Evolutionary conservation across 2,329 filamentous ascomycete genomes (phyloP).

Genomic region (Dactylellina leptospora): DNA sequence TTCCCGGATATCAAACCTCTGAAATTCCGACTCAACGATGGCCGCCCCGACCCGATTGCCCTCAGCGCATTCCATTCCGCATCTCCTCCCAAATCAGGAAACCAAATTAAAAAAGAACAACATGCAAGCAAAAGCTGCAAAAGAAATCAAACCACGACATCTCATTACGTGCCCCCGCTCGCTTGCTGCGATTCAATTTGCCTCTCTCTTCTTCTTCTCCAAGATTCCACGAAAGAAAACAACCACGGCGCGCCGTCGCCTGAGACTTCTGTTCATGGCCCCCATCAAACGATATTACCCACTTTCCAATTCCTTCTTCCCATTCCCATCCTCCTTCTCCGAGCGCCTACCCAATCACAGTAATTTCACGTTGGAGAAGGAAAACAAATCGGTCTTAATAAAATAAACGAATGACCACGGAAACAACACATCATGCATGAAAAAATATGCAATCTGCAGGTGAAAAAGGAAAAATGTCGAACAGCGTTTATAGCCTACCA

Average conservation of each 20-base stretch:
- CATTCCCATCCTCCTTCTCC: conserved; percentile 7
- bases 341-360: background rate
- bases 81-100: conserved; percentile 39
- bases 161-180: too few relatives aligned
- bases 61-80: conserved; percentile 2
- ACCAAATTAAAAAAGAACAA: conserved; percentile 16
- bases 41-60: background rate
- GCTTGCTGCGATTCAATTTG: too few relatives aligned
- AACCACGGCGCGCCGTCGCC: too few relatives aligned
- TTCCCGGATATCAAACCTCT: conserved; percentile 4
- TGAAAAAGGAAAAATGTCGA: background rate
- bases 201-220: background rate
- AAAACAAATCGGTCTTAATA: background rate
- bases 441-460: conserved; percentile 48
- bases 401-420: conserved; percentile 32
- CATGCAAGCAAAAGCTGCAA: background rate
- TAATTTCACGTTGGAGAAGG: background rate
- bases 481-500: background rate
- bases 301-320: background rate
- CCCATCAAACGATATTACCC: background rate
- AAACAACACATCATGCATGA: conserved; percentile 54
- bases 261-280: conserved; percentile 17
- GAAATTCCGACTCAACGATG: conserved; percentile 12
- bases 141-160: too few relatives aligned
- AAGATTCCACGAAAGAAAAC: conserved; percentile 20